phyloP scores from a whole-genome alignment of 495 filamentous ascomycete genomes.

The Poronia punctata region DNA sequence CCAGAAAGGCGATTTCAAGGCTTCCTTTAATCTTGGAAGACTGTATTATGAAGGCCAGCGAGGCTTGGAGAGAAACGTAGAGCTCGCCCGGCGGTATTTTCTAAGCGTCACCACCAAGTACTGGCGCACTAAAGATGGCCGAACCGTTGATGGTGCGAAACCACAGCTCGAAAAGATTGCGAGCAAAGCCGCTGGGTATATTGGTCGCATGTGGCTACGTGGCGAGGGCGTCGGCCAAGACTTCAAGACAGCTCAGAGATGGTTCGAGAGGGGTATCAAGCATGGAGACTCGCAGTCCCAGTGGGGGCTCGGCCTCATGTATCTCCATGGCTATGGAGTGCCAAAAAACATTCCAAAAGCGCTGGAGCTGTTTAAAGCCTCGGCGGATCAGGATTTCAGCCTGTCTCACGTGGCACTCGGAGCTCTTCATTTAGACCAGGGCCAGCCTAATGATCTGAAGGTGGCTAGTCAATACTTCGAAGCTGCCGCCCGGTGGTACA shows the following conservation, averaged over 20 bases:
- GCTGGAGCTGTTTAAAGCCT: constrained; percentile 70
- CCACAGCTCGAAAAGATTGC: constrained; percentile 70
- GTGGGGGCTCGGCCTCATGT: constrained; percentile 78
- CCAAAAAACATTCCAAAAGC: constrained; percentile 66
- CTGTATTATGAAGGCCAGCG: constrained; percentile 87
- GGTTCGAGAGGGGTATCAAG: constrained; percentile 77
- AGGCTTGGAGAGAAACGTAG: constrained; percentile 64
- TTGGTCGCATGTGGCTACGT: constrained; percentile 88
- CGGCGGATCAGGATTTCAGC: constrained; percentile 78
- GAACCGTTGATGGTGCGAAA: constrained; percentile 37
- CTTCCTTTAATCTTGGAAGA: constrained; percentile 80
- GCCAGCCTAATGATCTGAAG: constrained; percentile 53
- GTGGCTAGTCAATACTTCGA: constrained; percentile 85
- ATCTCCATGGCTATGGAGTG: constrained; percentile 78
- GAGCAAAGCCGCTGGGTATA: constrained; percentile 80
- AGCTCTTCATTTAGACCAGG: constrained; percentile 84
- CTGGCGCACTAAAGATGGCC: constrained; percentile 61
- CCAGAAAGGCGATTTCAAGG: constrained; percentile 85
- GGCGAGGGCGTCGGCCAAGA: constrained; percentile 84
- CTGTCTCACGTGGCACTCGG: constrained; percentile 80
- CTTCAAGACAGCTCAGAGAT: constrained; percentile 65
- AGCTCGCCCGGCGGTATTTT: constrained; percentile 75
- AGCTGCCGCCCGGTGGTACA: constrained; percentile 77
- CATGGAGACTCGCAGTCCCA: constrained; percentile 82
- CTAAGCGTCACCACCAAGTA: constrained; percentile 73